Conservation (phyloP, 1,139 yeast species). For the Komagataea norvegica region DNA sequence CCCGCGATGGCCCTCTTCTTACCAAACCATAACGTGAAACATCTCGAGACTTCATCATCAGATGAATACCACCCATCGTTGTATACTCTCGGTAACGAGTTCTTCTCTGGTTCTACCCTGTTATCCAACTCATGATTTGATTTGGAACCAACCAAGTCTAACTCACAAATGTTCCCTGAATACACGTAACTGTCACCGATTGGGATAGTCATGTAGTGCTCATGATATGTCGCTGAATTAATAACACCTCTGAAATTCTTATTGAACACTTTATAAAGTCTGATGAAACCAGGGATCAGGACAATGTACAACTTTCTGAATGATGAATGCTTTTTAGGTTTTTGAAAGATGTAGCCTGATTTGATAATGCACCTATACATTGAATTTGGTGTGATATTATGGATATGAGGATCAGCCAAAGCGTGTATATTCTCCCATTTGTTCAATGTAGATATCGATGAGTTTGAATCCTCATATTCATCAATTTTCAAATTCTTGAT, state of each 20-base stretch:
- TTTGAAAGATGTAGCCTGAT: conserved; percentile 64
- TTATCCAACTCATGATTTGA: conserved; percentile 34
- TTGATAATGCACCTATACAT: conserved; percentile 53
- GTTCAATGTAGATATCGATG: conserved; percentile 41
- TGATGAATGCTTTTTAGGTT: conserved; percentile 61
- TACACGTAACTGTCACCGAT: conserved; percentile 67
- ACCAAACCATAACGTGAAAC: conserved; percentile 85
- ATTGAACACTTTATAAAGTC: conserved; percentile 46
- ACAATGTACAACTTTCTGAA: conserved; percentile 60
- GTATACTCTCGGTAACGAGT: conserved; percentile 64
- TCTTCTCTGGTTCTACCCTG: conserved; percentile 48
- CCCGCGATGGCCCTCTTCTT: conserved; percentile 44
- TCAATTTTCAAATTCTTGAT: conserved; percentile 43
- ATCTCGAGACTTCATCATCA: conserved; percentile 67
- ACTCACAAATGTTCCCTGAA: conserved; percentile 58
- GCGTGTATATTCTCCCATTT: conserved; percentile 55
- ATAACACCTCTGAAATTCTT: conserved; percentile 41
- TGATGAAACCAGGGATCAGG: conserved; percentile 63
- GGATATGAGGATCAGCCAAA: conserved; percentile 46
- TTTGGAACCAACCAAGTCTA: conserved; percentile 51
- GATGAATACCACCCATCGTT: conserved; percentile 80
- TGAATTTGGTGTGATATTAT: conserved; percentile 54
- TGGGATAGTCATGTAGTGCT: conserved; percentile 54
- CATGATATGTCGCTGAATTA: conserved; percentile 40
- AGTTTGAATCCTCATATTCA: conserved; percentile 55